Conservation (phyloP, 768 basidiomycete species). For the Suillus subalutaceus region DNA sequence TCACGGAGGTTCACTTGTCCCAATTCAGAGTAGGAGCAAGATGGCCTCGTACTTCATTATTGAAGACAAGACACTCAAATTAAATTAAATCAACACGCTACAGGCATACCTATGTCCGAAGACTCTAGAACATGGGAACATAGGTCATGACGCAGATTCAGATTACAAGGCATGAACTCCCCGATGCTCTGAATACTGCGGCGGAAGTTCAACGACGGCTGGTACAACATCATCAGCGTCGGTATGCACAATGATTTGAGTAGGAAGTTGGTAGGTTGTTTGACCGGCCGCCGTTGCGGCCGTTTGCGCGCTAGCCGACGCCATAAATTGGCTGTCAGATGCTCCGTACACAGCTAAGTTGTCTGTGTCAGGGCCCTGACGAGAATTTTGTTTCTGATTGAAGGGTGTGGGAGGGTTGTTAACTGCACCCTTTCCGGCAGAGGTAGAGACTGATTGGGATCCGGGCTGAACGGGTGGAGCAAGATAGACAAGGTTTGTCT, state of each 20-base stretch:
- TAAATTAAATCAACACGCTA: not conserved
- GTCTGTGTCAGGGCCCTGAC: slow-evolving; percentile 19
- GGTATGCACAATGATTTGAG: slow-evolving; percentile 69
- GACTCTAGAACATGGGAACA: not conserved
- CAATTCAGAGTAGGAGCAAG: not conserved
- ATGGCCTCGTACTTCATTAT: not conserved
- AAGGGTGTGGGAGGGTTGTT: not conserved
- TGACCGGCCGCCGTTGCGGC: slow-evolving; percentile 50
- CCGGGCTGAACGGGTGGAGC: slow-evolving; percentile 13
- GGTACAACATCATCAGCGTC: slow-evolving; percentile 62
- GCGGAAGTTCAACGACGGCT: slow-evolving; percentile 67
- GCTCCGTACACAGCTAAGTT: slow-evolving; percentile 23
- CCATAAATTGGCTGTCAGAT: slow-evolving; percentile 20
- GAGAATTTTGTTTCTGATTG: slow-evolving; percentile 16
- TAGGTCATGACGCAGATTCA: not conserved
- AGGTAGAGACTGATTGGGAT: slow-evolving; percentile 11
- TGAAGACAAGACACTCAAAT: not conserved
- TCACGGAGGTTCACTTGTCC: no score
- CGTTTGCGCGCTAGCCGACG: slow-evolving; percentile 51
- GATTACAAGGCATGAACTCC: slow-evolving; percentile 13
- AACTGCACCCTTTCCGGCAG: not conserved
- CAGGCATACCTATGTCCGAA: not conserved
- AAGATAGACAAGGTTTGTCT: slow-evolving; percentile 21
- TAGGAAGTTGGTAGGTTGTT: slow-evolving; percentile 37
- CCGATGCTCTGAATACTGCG: slow-evolving; percentile 65